Base-by-base conservation (phyloP, 352 stramenopile species). In the Globisporangium megalacanthum region DNA sequence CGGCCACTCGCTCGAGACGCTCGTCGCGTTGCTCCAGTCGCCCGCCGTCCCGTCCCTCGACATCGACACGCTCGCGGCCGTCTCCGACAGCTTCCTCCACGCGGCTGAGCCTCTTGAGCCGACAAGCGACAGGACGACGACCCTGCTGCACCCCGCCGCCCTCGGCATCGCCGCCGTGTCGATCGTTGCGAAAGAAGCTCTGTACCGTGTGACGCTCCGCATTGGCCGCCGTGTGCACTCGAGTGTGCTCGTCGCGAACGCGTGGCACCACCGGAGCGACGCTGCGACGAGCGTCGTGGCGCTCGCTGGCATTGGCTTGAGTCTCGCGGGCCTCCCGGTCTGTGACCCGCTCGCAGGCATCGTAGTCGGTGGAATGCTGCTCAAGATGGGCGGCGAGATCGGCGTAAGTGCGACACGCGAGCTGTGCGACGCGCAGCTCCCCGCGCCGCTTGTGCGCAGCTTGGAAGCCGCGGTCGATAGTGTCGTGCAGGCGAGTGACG, bases 181-280 rank as follows among this genome's bases (percentile, higher is more conserved):
- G 5, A 91, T 98, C 42, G 72, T 72, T 0, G 84, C 85, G 13
- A 98, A 98, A 53, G 94, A 98, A 65, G 90, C 73, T 60, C 61
- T 98, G 35, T 98, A 89, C 69, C 89, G 93, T 14, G 86, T 87
- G 17, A 99, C 95, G 6, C 85, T 88, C n/a, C 65, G 58, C 17
- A 87, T 99, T 5, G 96, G 86, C 25, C 78, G 94, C 42, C 66
- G 76, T 36, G 72, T 97, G 35, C 95, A 98, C 74, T 97, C 87
- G 49, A 89, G 69, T 42, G 82, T 98, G 17, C 74, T 99, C 9
- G 92, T 98, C 66, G 94, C 96, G 8, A 99, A 99, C 72, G 96
- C 96, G 17, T 98, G 94, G 94, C 95, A 99, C 58, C 87, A 96
- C 55, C 85, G 87, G 31, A 93, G 82, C 36, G 87, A 96, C 56